phyloP scores from a whole-genome alignment of 2,329 filamentous ascomycete species.

The Teratosphaeria zuluensis region DNA sequence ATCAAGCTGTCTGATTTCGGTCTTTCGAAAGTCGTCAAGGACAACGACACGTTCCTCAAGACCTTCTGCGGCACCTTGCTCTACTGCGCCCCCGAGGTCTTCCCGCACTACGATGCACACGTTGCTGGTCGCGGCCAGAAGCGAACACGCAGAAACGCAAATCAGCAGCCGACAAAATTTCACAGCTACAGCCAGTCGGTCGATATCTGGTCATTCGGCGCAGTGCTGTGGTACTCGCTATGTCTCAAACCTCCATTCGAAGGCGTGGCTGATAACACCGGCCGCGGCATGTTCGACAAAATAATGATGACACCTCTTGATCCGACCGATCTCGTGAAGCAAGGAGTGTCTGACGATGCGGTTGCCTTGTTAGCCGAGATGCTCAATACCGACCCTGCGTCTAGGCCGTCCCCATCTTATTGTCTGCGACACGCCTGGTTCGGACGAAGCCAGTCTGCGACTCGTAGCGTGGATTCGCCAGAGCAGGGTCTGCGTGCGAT shows the following conservation, averaged over 20 bases:
- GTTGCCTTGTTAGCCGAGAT: constrained; percentile 70
- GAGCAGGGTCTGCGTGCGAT: constrained; percentile 30
- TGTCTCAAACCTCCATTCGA: constrained; percentile 72
- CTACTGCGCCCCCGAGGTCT: constrained; percentile 95
- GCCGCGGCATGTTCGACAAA: constrained; percentile 68
- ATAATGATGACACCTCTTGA: constrained; percentile 76
- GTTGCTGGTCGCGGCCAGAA: constrained; percentile 53
- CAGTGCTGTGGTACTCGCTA: constrained; percentile 82
- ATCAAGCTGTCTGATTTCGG: constrained; percentile 97
- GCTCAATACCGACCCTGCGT: constrained; percentile 68
- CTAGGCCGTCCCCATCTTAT: constrained; percentile 62
- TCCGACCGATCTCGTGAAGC: constrained; percentile 49
- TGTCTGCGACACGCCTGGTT: constrained; percentile 71
- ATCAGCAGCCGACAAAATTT: constrained; percentile 32
- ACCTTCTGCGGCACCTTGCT: constrained; percentile 94
- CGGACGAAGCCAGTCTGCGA: constrained; percentile 5
- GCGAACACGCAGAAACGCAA: constrained; percentile 39
- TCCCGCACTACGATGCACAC: constrained; percentile 67
- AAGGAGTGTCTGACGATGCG: constrained; percentile 53
- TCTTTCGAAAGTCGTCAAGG: constrained; percentile 81
- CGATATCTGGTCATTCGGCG: constrained; percentile 93
- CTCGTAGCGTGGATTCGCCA: constrained; percentile 10
- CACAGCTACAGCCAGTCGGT: constrained; percentile 79
- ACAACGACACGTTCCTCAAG: constrained; percentile 77
- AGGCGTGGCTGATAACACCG: constrained; percentile 63